Conservation (phyloP, 2,329 filamentous ascomycete species). For the Fusarium graminum region DNA sequence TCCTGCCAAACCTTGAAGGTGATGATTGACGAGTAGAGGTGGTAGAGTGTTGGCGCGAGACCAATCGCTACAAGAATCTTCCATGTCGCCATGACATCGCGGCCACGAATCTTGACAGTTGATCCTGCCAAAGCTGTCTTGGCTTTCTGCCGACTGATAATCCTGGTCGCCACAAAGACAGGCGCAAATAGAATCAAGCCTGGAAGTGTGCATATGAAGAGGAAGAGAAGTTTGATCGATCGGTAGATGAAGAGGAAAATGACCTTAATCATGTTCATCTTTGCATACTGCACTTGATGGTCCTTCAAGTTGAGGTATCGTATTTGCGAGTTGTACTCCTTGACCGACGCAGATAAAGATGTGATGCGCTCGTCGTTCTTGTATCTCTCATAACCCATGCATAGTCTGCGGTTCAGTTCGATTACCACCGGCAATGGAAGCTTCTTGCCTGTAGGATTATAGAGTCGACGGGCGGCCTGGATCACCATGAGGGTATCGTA, state of each 20-base stretch:
- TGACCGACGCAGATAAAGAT: constrained; percentile 79
- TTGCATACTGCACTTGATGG: constrained; percentile 93
- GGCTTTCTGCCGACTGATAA: constrained; percentile 85
- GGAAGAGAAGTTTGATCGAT: constrained; percentile 78
- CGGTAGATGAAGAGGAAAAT: constrained; percentile 84
- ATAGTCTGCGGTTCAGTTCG: constrained; percentile 90
- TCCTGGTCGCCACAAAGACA: constrained; percentile 85
- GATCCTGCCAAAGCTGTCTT: constrained; percentile 86
- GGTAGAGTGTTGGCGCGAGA: constrained; percentile 84
- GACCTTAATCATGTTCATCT: constrained; percentile 81
- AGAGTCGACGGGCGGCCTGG: constrained; percentile 91
- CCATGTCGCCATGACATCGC: constrained; percentile 94
- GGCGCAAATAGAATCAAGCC: constrained; percentile 89
- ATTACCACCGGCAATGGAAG: constrained; percentile 92
- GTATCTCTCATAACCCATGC: constrained; percentile 91
- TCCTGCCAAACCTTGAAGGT: constrained; percentile 84
- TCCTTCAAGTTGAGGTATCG: constrained; percentile 89
- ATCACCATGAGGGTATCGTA: constrained; percentile 98
- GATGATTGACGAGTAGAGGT: constrained; percentile 81
- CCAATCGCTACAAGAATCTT: constrained; percentile 90
- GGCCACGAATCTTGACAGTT: constrained; percentile 87
- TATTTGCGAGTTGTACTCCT: constrained; percentile 88
- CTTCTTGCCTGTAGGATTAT: constrained; percentile 95
- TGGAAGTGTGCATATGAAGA: constrained; percentile 85
- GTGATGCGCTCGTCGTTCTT: constrained; percentile 90